phyloP scores from a whole-genome alignment of 2,329 filamentous ascomycete species.

The Fusarium algeriense region DNA sequence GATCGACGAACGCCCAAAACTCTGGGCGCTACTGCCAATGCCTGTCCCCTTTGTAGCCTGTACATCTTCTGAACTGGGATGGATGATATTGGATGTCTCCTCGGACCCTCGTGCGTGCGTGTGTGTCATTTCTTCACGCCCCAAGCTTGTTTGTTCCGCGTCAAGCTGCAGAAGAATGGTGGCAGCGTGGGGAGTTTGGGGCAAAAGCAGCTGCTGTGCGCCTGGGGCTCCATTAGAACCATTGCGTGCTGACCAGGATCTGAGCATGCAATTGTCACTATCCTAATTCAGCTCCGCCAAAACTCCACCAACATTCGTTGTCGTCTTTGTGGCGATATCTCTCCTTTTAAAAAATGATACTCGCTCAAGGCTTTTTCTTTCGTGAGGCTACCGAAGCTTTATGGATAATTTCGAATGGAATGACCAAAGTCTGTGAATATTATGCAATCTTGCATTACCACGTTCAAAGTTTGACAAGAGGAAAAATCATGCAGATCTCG shows the following conservation, averaged over 20 bases:
- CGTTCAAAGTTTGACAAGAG: constrained; percentile 1
- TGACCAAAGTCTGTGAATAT: neutral
- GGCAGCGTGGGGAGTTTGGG: constrained; percentile 35
- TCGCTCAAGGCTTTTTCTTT: neutral
- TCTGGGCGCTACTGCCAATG: constrained; percentile 7
- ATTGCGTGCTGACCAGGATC: constrained; percentile 50
- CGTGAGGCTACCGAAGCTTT: fast-evolving
- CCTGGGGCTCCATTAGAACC: constrained; percentile 18
- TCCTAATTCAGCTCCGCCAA: constrained; percentile 30
- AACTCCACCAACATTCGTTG: constrained; percentile 35
- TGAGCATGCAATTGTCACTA: constrained; percentile 45
- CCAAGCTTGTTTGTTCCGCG: constrained; percentile 16
- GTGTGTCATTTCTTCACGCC: constrained; percentile 19
- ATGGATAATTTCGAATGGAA: neutral
- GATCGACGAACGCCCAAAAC: constrained; percentile 37
- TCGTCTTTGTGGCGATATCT: constrained; percentile 14
- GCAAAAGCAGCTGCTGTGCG: constrained; percentile 12
- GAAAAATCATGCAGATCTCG: constrained; percentile 29
- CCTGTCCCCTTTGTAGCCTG: neutral
- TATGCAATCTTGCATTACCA: constrained; percentile 6
- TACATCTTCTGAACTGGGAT: constrained; percentile 5
- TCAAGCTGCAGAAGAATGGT: constrained; percentile 22
- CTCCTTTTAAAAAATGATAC: neutral
- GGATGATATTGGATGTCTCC: constrained; percentile 20
- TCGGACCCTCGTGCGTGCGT: constrained; percentile 12